These are phyloP conservation scores for Astrocystis sublimbata DNA, from an alignment of 495 filamentous ascomycete species.

Conservation along the genomic window DNA sequence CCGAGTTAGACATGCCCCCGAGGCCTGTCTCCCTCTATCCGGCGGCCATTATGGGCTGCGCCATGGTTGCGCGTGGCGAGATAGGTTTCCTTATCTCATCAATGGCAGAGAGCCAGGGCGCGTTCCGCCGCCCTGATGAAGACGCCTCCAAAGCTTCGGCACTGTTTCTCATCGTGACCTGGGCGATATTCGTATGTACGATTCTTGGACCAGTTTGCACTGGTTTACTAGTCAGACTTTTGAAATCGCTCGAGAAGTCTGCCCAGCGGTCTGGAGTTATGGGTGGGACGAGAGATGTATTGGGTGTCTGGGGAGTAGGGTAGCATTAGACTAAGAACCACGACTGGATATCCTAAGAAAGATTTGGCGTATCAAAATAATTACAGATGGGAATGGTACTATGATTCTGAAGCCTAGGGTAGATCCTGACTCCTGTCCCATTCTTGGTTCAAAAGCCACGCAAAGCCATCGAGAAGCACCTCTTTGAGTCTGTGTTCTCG, in stretches of 20 bases:
- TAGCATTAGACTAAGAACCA: too few species aligned
- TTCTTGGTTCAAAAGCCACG: conserved; percentile 5
- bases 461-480: background rate
- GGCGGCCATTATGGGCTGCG: conserved; percentile 55
- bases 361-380: too few species aligned
- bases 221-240: conserved; percentile 56
- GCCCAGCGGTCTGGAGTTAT: conserved; percentile 4
- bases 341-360: too few species aligned
- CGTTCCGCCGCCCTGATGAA: conserved; percentile 45
- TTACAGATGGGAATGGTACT: too few species aligned
- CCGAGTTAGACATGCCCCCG: conserved; percentile 15
- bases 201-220: conserved; percentile 70
- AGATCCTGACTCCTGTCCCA: background rate
- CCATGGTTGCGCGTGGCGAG: conserved; percentile 78
- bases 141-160: conserved; percentile 37
- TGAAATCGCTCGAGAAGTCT: conserved; percentile 30
- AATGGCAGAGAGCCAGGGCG: conserved; percentile 59
- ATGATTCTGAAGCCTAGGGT: background rate
- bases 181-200: conserved; percentile 77
- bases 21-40: conserved; percentile 62
- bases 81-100: conserved; percentile 78
- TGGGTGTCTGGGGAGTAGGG: conserved; percentile 32
- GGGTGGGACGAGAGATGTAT: conserved; percentile 18
- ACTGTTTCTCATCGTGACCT: conserved; percentile 66
- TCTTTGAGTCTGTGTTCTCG: background rate